Conservation (phyloP, 768 basidiomycete genomes). For the Megacollybia marginata region DNA sequence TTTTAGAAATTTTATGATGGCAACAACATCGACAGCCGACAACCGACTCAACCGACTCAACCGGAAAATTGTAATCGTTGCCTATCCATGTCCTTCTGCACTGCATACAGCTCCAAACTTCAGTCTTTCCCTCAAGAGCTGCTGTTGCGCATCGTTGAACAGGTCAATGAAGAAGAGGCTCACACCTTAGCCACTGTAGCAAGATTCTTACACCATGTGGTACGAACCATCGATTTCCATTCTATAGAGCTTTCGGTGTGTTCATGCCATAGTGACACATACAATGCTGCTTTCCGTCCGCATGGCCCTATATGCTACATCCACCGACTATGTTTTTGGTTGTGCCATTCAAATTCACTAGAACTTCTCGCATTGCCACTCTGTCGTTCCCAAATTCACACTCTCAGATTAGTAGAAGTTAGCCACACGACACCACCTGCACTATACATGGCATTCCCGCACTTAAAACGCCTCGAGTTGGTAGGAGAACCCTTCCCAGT, state of each 20-base stretch:
- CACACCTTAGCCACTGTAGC: background rate
- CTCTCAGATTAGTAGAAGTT: background rate
- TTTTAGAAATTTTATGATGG: no score
- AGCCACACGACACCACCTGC: background rate
- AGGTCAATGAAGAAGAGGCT: background rate
- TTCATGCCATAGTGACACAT: background rate
- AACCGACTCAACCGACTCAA: no score
- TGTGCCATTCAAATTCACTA: background rate
- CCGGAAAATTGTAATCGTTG: no score
- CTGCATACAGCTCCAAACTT: no score
- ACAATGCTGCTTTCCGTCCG: background rate
- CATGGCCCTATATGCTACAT: background rate
- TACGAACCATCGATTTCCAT: background rate
- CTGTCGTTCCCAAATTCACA: background rate
- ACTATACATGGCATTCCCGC: no score
- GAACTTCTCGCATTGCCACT: background rate
- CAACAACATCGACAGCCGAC: no score
- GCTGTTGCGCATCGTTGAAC: no score
- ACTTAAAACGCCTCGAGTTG: no score
- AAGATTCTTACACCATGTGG: background rate
- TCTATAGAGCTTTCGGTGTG: background rate
- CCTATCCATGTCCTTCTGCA: no score
- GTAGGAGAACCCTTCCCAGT: no score
- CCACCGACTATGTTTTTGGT: background rate
- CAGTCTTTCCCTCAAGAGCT: no score